These are phyloP conservation scores for Calamus simplicifolius DNA, from an alignment of 176 grass and related monocot species.

Conservation along the genomic window DNA sequence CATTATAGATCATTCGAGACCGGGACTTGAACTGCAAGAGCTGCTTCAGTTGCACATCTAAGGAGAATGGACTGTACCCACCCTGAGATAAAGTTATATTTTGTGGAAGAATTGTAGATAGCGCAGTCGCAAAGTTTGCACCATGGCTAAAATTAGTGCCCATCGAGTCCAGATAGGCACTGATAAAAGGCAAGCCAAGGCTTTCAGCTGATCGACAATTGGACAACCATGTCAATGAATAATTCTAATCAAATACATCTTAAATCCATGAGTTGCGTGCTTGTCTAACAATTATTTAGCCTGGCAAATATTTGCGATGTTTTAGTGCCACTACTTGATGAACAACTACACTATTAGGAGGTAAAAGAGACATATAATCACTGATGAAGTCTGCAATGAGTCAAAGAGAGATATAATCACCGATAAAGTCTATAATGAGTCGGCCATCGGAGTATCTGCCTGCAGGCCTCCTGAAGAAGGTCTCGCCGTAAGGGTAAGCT, in stretches of 20 bases:
- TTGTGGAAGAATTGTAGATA: slow-evolving; percentile 17
- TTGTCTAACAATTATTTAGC: no score
- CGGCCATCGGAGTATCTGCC: slow-evolving; percentile 23
- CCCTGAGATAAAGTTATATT: neutral
- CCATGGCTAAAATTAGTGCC: slow-evolving; percentile 18
- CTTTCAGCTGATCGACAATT: slow-evolving; percentile 13
- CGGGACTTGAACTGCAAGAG: slow-evolving; percentile 9
- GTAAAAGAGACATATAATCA: neutral
- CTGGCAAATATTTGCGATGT: no score
- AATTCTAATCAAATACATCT: no score
- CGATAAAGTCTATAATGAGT: slow-evolving; percentile 20
- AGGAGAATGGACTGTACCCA: slow-evolving; percentile 15
- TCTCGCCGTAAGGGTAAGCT: slow-evolving; percentile 7
- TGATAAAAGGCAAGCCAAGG: slow-evolving; percentile 3
- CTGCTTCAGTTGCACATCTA: slow-evolving; percentile 19
- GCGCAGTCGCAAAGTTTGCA: slow-evolving; percentile 7
- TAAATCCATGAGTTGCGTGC: no score
- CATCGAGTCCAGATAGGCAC: slow-evolving; percentile 12
- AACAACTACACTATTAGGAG: neutral
- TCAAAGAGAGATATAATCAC: neutral
- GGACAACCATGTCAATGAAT: no score
- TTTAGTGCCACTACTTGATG: no score
- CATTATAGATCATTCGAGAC: neutral
- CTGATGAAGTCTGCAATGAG: slow-evolving; percentile 20
- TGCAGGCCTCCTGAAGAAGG: slow-evolving; percentile 8